These are phyloP conservation scores for Phytophthora sp. DNA, from an alignment of 352 stramenopile species.

Conservation along the genomic window DNA sequence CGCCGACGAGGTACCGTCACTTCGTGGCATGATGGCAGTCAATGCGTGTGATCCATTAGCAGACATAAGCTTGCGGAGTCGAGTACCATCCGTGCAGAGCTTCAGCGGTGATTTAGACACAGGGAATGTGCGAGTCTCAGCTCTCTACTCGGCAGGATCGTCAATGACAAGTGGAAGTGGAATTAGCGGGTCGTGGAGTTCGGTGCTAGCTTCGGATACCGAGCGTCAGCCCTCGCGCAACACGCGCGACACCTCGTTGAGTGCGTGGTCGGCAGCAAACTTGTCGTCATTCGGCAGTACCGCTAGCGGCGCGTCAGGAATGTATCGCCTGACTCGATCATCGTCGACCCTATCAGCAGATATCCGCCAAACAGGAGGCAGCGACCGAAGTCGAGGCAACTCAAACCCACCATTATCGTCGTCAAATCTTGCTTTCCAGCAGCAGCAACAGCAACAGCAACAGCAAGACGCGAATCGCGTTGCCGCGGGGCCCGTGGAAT, in stretches of 20 bases:
- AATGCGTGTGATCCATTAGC: conserved; percentile 15
- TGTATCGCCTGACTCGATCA: conserved; percentile 20
- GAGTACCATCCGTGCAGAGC: conserved; percentile 19
- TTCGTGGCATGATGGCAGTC: conserved; percentile 10
- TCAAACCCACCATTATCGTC: conserved; percentile 1
- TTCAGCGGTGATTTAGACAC: conserved; percentile 20
- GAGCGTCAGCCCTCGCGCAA: conserved; percentile 52
- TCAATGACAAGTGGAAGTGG: conserved; percentile 53
- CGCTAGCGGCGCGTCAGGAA: conserved; percentile 14
- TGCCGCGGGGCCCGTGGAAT: conserved; percentile 10
- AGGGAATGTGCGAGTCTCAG: conserved; percentile 27
- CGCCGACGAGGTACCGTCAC: conserved; percentile 26
- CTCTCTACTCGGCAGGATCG: conserved; percentile 46
- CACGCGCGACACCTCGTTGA: conserved; percentile 77
- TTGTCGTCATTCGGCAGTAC: conserved; percentile 48
- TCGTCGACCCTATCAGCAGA: conserved; percentile 25
- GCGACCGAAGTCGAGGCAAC: conserved; percentile 17
- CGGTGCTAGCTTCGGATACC: conserved; percentile 70
- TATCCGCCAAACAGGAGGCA: conserved; percentile 9
- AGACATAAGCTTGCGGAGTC: conserved; percentile 18
- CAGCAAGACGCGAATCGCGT: conserved; percentile 1
- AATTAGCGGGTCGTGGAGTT: conserved; percentile 76
- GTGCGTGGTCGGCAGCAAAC: conserved; percentile 50
- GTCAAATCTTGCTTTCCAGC: too few relatives aligned
- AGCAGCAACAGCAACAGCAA: too few relatives aligned